Evolutionary conservation across 495 filamentous ascomycete genomes (phyloP), one percentile per base, ranked within the genome.

Genomic region (Penicillium goetzii): DNA sequence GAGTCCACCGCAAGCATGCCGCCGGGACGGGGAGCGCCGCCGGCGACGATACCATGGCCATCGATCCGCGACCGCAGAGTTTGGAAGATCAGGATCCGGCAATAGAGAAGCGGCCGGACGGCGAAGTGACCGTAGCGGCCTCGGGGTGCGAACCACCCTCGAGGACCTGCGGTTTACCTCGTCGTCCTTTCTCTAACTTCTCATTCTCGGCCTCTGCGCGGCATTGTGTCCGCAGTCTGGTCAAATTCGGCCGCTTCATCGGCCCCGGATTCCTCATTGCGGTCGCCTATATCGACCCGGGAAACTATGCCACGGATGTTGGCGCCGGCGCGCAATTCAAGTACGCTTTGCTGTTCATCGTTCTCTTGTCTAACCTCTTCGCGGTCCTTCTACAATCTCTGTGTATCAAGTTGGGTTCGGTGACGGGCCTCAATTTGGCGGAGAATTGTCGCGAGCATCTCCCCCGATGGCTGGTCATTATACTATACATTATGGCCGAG

Each of bases 261-360:
- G 93, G 93, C 0, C 93, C 93, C 14, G 92, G 92, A 2, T 93
- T 96, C 74, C 84, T 97, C 76, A 84, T 94, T 59, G 85, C 89
- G 17, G 90, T 93, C 45, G 89, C 90, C 21, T 86, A 89, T 77
- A 92, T 94, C 66, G 90, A 94, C 63, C 90, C 90, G 9, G 90
- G 90, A 56, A 96, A 96, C 74, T 94, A 94, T 74, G 84, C 91
- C 4, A 94, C 92, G 32, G 92, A 93, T 75, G 89, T 93, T 56
- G 85, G 89, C 34, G 92, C 88, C 43, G 89, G 89, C 62, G 86
- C 88, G 34, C 74, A 81, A 15, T 89, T 82, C 61, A 80, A 80
- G 58, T 91, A 87, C 67, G 85, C 83, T 30, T 81, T 93, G 12
- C 84, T 96, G 17, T 94, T 95, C 75, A 86, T 95, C 56, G 85